Conservation (phyloP, 148 eudicot species). For the Nepenthes gracilis region DNA sequence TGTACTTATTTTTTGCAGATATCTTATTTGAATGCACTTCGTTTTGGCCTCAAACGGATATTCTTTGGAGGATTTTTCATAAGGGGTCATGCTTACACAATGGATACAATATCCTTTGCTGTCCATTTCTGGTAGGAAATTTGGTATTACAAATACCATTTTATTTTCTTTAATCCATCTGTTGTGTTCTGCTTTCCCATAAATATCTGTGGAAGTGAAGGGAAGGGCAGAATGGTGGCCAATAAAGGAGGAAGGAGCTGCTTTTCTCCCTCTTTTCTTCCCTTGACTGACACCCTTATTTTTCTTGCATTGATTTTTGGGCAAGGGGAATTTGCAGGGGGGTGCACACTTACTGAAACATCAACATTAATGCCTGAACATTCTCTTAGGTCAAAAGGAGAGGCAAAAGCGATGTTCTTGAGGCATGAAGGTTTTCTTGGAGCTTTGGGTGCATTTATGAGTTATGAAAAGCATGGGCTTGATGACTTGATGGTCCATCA, state of each 20-base stretch:
- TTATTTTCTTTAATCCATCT: background rate
- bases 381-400: constrained; percentile 76
- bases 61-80: constrained; percentile 98
- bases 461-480: constrained; percentile 91
- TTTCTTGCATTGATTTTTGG: too few species aligned
- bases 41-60: constrained; percentile 85
- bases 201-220: too few species aligned
- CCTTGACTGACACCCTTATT: too few species aligned
- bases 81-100: constrained; percentile 97
- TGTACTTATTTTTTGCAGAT: constrained; percentile 36
- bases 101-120: constrained; percentile 98
- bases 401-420: constrained; percentile 90
- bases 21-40: constrained; percentile 83
- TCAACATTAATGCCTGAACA: too few species aligned
- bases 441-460: constrained; percentile 98
- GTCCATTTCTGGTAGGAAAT: constrained; percentile 74
- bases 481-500: constrained; percentile 97
- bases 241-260: too few species aligned
- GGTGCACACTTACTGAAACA: too few species aligned
- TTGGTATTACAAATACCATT: background rate
- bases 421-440: constrained; percentile 98
- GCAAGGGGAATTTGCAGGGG: too few species aligned
- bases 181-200: background rate
- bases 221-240: background rate
- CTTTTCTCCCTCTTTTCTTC: too few species aligned